Base-by-base conservation (phyloP, 805 yeast species). In the Hanseniaspora nectarophila region DNA sequence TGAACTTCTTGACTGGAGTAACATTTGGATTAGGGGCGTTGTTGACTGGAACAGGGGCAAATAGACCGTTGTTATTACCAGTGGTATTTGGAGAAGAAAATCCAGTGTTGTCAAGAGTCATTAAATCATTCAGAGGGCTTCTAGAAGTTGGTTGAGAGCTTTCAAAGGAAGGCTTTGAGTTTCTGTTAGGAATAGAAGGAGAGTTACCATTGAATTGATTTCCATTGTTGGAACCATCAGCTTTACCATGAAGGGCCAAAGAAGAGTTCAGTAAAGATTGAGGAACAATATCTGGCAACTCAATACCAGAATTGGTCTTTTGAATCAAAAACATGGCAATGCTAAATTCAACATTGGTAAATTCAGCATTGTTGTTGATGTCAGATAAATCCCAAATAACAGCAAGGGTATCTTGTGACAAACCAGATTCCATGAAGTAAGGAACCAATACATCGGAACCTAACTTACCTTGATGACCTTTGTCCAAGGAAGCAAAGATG, bases 351-450 rank as follows among this genome's bases (percentile, higher is more conserved):
- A 78, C 73, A 60, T 76, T 78, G 45, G 85, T 74, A 62, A 92
- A 87, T 39, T 75, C 75, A 24, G 96, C 97, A 42, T 85, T 78
- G 65, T 87, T 87, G 58, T 85, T 83, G 56, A 87, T 75, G 64
- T 92, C 97, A 9, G 97, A 79, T 58, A 92, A 73, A 67, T 92
- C 98, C 99, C 99, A 92, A 40, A 90, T 80, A 23, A 78, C 70
- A 1, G 97, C 98, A 56, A 92, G 74, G 20, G 78, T 80, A 48
- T 85, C 89, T 61, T 89, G 95, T 48, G 81, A 75, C 55, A 92
- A 75, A 56, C 85, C 84, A 2, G 97, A 90, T 9, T 92, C 83
- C 73, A 86, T 80, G 59, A 92, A 77, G 63, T 89, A 87, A 7
- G 83, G 81, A 6, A 95, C 98, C 43, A 92, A 87, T 57, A 86